phyloP scores from a whole-genome alignment of 177 flowering plant genomes.

The Tripterygium wilfordii region DNA sequence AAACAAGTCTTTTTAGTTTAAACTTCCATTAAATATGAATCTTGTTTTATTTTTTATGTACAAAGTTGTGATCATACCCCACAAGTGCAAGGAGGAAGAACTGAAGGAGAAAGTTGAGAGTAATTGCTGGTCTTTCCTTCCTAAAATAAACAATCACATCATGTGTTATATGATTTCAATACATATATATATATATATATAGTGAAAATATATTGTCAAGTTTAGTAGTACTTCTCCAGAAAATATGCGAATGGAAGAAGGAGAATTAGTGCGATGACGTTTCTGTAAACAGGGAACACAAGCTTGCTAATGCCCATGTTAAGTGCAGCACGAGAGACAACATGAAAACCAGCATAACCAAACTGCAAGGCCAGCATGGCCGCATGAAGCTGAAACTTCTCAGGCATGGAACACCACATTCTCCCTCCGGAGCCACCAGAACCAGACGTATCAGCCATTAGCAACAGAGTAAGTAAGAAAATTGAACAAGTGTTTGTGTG shows the following conservation, averaged over 20 bases:
- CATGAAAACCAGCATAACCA: constrained; percentile 98
- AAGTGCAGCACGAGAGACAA: constrained; percentile 91
- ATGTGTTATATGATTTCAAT: too few relatives aligned
- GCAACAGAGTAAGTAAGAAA: too few relatives aligned
- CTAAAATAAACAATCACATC: constrained; percentile 25
- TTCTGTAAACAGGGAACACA: constrained; percentile 88
- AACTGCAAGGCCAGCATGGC: constrained; percentile 99
- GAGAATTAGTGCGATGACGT: constrained; percentile 80
- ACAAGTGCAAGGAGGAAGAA: constrained; percentile 85
- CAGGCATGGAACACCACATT: constrained; percentile 62
- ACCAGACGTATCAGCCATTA: constrained; percentile 48
- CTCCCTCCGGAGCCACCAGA: constrained; percentile 25
- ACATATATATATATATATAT: too few relatives aligned
- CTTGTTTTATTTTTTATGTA: not conserved
- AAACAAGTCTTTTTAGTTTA: not conserved
- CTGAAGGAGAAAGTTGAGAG: constrained; percentile 53
- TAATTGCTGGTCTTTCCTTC: constrained; percentile 86
- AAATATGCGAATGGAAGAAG: constrained; percentile 91
- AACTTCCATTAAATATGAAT: not conserved
- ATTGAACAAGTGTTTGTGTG: too few relatives aligned
- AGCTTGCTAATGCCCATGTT: constrained; percentile 96
- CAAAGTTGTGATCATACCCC: constrained; percentile 51
- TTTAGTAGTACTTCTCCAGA: constrained; percentile 78
- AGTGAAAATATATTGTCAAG: too few relatives aligned
- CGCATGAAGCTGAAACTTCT: constrained; percentile 70